phyloP scores from a whole-genome alignment of 768 basidiomycete genomes.

The Termitomyces heimii region DNA sequence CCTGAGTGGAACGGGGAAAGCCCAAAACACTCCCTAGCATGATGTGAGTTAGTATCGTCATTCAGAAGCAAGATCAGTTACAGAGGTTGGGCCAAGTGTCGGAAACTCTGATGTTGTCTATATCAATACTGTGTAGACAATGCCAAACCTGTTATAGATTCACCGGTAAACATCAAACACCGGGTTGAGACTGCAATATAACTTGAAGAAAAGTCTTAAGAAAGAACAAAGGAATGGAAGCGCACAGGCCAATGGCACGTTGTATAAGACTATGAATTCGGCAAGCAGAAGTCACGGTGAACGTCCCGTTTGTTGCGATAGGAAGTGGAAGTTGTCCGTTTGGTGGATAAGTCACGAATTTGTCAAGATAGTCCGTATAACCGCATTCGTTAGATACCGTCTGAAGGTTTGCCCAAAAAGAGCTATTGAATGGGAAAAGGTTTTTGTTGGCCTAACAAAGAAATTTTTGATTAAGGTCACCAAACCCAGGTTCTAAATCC shows the following conservation, averaged over 20 bases:
- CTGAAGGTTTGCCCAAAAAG: constrained; percentile 50
- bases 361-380: constrained; percentile 54
- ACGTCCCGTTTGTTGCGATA: constrained; percentile 37
- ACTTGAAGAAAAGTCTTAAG: neutral
- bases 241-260: constrained; percentile 41
- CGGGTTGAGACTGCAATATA: constrained; percentile 39
- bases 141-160: neutral
- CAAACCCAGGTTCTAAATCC: neutral
- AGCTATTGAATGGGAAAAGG: constrained; percentile 53
- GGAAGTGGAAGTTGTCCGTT: constrained; percentile 57
- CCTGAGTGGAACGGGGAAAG: constrained; percentile 56
- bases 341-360: constrained; percentile 62
- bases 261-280: constrained; percentile 45
- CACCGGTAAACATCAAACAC: constrained; percentile 51
- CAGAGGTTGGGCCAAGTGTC: constrained; percentile 47
- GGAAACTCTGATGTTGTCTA: constrained; percentile 28
- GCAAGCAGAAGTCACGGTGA: constrained; percentile 31
- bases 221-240: neutral
- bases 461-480: neutral
- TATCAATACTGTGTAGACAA: neutral
- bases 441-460: constrained; percentile 42
- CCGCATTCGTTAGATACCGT: constrained; percentile 47
- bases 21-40: constrained; percentile 54
- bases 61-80: constrained; percentile 10
- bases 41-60: neutral